Base-by-base conservation (phyloP, 768 basidiomycete genomes). In the Kwoniella heveanensis region DNA sequence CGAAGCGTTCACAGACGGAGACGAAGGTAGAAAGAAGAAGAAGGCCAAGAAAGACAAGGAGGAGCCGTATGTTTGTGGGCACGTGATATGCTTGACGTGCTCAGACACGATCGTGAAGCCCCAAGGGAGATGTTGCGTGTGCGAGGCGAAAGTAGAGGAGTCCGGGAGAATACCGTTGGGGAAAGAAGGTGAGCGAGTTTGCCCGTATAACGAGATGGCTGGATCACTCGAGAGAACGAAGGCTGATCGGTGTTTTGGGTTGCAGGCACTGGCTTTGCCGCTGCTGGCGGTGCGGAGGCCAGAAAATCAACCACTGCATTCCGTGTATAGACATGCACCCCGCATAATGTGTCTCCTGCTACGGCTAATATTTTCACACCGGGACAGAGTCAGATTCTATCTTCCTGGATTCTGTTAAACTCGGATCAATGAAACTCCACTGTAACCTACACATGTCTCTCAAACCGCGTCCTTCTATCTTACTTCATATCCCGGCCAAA, bases 251-350 rank as follows among this genome's bases (percentile, higher is more conserved):
- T n/a, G n/a, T n/a, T n/a, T n/a, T n/a, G n/a, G n/a, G n/a, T n/a
- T n/a, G n/a, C 21, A 92, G 90, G 91, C 25, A 97, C 94, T 10
- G 93, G 94, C 0, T 97, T 90, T 74, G 92, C 94, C 8, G 90
- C 90, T 57, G 93, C 94, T n/a, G 94, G 94, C 6, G 80, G 92
- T 68, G 91, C 92, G n/a, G 91, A 95, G 81, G 89, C 90, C 0
- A 87, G 86, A 37, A 88, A 86, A 77, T 83, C 83, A 27, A 92
- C 91, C 1, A 81, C 91, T 13, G 88, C 91, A 0, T 95, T 97
- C 82, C 91, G 94, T 76, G 91, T 90, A 47, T 92, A 77, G 46
- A 2, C 29, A 22, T 9, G 39, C 7, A 56, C 44, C 12, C n/a
- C 15, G 39, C 19, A 19, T 44, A 17, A 17, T 17, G 17, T 36